Percentiles rank a stretch among this genome's conserved stretches.
phyloP scores from a whole-genome alignment of 805 yeast species.

The Kuraishia ogatae region DNA sequence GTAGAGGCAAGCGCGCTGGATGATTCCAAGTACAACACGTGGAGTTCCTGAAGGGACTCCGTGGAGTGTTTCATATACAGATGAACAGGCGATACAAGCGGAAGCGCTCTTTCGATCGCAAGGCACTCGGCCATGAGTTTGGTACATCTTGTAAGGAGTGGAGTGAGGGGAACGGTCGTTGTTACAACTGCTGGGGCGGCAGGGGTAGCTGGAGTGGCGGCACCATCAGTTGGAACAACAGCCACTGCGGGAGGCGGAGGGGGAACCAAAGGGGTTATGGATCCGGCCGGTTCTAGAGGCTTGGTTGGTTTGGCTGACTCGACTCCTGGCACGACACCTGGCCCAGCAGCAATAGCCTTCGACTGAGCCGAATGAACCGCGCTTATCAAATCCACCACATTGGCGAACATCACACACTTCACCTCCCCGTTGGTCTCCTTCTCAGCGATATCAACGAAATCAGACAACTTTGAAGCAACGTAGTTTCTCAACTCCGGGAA shows the following conservation, averaged over 20 bases:
- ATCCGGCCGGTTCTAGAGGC: too few species aligned
- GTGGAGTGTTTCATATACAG: conserved; percentile 68
- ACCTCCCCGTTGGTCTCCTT: conserved; percentile 43
- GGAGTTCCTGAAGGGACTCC: conserved; percentile 45
- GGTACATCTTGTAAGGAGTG: not conserved
- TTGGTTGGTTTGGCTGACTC: too few species aligned
- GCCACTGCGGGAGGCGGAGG: too few species aligned
- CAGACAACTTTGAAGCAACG: conserved; percentile 43
- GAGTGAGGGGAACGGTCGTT: too few species aligned
- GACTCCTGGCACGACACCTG: too few species aligned
- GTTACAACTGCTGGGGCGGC: too few species aligned
- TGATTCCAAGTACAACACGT: conserved; percentile 26
- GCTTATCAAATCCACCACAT: conserved; percentile 55
- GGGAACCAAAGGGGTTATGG: too few species aligned
- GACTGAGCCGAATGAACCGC: conserved; percentile 29
- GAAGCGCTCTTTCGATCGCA: conserved; percentile 27
- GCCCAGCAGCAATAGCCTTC: too few species aligned
- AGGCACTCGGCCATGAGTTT: conserved; percentile 20
- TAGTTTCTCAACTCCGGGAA: conserved; percentile 49
- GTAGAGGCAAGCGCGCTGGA: conserved; percentile 10
- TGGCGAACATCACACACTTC: conserved; percentile 60
- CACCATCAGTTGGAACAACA: not conserved
- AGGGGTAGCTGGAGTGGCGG: not conserved
- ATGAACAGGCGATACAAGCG: conserved; percentile 50
- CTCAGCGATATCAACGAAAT: conserved; percentile 34